Evolutionary conservation across 2,329 filamentous ascomycete genomes (phyloP).

Genomic region (Zelopaecilomyces penicillatus): DNA sequence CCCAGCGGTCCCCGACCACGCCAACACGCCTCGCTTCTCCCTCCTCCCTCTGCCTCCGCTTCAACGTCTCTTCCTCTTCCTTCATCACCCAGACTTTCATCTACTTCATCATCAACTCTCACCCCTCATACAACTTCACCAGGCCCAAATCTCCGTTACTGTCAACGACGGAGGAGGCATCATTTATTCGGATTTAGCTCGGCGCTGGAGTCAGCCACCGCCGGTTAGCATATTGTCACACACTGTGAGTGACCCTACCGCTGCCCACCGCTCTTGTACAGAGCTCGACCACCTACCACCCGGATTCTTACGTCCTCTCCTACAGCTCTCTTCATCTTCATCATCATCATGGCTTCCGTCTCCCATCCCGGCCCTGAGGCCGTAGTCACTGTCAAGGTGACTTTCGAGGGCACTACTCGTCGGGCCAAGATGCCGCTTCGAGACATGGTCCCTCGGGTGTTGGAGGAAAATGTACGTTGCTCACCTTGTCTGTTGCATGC

Average conservation of each 20-base stretch:
- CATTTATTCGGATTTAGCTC: conserved; percentile 1
- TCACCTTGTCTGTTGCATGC: neutral
- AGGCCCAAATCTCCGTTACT: conserved; percentile 1
- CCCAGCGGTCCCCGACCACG: conserved; percentile 5
- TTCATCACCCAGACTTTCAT: neutral
- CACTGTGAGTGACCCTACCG: neutral
- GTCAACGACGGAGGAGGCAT: conserved; percentile 2
- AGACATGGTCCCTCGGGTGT: conserved; percentile 64
- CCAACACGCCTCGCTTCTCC: conserved; percentile 11
- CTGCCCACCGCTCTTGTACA: neutral
- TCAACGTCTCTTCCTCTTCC: conserved; percentile 5
- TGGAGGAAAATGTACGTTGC: conserved; percentile 75
- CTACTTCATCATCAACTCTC: conserved; percentile 2
- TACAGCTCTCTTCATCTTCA: neutral
- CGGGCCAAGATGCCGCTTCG: conserved; percentile 85
- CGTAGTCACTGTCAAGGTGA: conserved; percentile 74
- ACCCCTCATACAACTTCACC: conserved; percentile 2
- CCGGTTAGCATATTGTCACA: neutral
- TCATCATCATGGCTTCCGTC: conserved; percentile 7
- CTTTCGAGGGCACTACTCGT: conserved; percentile 64
- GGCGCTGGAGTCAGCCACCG: too few species aligned
- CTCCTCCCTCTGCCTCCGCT: conserved; percentile 10
- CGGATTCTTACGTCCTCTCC: neutral
- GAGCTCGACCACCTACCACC: neutral
- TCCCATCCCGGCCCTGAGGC: conserved; percentile 17